These are phyloP conservation scores for Yarrowia sp. DNA, from an alignment of 805 yeast species.

Conservation along the genomic window DNA sequence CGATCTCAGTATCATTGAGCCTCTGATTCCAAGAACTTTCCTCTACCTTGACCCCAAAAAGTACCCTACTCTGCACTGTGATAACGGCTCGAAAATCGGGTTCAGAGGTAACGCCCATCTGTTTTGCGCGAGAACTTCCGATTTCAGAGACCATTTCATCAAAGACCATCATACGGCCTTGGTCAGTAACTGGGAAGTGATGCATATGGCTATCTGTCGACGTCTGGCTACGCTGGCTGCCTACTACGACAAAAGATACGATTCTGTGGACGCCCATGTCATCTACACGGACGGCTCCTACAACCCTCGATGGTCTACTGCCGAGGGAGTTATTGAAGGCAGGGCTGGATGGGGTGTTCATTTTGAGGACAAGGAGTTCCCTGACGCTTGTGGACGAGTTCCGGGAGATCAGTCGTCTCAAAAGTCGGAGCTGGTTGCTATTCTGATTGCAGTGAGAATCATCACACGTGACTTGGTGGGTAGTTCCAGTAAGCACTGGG, in stretches of 20 bases:
- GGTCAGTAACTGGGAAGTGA: no score
- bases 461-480: not conserved
- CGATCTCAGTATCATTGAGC: no score
- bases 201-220: no score
- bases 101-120: no score
- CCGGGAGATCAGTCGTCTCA: not conserved
- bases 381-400: conserved; percentile 7
- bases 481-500: not conserved
- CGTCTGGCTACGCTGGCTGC: not conserved
- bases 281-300: conserved; percentile 2
- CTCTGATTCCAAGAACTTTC: not conserved
- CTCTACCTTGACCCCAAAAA: not conserved
- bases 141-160: not conserved
- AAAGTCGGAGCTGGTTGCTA: conserved; percentile 3
- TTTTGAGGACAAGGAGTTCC: not conserved
- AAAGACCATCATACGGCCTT: no score
- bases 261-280: not conserved
- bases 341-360: conserved; percentile 15
- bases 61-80: not conserved
- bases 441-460: not conserved
- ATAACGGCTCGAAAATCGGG: not conserved
- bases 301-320: not conserved
- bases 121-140: no score
- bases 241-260: not conserved
- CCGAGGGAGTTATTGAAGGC: not conserved